Conservation (phyloP, 2,329 filamentous ascomycete species). For the Fonsecaea erecta region DNA sequence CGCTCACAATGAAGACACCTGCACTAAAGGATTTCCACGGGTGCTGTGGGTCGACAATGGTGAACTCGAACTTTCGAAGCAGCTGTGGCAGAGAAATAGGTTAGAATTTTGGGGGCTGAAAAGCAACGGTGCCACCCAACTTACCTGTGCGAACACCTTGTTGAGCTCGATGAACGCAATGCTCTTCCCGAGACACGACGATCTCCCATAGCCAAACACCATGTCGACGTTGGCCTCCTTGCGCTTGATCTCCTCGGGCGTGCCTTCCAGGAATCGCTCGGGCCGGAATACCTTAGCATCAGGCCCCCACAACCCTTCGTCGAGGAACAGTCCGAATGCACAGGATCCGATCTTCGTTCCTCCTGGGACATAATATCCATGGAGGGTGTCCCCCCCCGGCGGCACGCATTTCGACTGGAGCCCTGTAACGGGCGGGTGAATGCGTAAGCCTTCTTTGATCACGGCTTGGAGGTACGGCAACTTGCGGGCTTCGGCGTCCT, state of each 20-base stretch:
- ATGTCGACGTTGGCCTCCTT: constrained; percentile 51
- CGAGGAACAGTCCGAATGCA: constrained; percentile 49
- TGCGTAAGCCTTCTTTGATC: constrained; percentile 56
- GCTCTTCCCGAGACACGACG: constrained; percentile 53
- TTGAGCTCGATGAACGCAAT: constrained; percentile 57
- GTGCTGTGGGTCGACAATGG: constrained; percentile 27
- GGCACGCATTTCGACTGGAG: constrained; percentile 46
- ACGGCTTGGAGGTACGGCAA: constrained; percentile 58
- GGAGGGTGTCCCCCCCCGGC: constrained; percentile 46
- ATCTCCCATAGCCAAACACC: constrained; percentile 54
- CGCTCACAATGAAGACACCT: constrained; percentile 28
- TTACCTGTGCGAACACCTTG: constrained; percentile 56
- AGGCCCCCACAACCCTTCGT: constrained; percentile 45
- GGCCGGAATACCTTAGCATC: constrained; percentile 54
- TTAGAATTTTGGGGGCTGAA: not conserved
- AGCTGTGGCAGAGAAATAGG: constrained; percentile 18
- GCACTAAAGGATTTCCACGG: constrained; percentile 30
- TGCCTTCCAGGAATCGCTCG: constrained; percentile 55
- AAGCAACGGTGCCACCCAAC: constrained; percentile 13
- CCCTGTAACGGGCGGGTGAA: constrained; percentile 52
- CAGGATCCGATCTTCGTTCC: constrained; percentile 54
- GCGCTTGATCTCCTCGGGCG: constrained; percentile 41
- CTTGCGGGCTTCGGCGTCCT: constrained; percentile 46
- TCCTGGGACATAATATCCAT: constrained; percentile 51
- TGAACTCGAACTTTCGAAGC: constrained; percentile 33